phyloP scores from a whole-genome alignment of 257 asterid genomes.

The Solanum neorickii region DNA sequence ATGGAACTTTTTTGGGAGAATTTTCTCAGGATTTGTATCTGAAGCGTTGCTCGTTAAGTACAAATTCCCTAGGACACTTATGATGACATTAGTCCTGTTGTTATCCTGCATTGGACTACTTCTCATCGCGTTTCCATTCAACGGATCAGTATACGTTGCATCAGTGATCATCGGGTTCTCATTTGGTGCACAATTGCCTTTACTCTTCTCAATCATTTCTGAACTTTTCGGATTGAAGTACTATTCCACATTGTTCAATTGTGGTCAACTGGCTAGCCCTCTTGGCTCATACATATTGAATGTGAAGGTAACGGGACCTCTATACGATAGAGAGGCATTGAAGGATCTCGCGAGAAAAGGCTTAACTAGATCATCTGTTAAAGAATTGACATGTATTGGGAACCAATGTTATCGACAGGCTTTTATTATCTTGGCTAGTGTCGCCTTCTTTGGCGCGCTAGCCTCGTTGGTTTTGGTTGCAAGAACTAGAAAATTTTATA shows the following conservation, averaged over 20 bases:
- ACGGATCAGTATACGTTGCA: constrained; percentile 52
- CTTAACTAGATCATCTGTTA: constrained; percentile 33
- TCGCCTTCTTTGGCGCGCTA: constrained; percentile 50
- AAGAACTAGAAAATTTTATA: constrained; percentile 50
- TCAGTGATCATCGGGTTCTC: constrained; percentile 70
- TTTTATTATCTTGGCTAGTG: constrained; percentile 35
- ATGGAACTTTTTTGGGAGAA: constrained; percentile 77
- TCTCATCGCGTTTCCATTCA: constrained; percentile 55
- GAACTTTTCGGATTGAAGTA: constrained; percentile 66
- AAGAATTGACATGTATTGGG: constrained; percentile 55
- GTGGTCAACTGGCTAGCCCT: constrained; percentile 75
- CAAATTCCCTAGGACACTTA: constrained; percentile 57
- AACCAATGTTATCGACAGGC: constrained; percentile 36
- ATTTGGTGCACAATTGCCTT: constrained; percentile 63
- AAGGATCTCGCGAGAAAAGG: constrained; percentile 41
- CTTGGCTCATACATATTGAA: constrained; percentile 61
- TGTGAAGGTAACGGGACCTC: constrained; percentile 49
- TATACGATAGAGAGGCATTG: constrained; percentile 58
- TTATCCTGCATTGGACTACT: constrained; percentile 53
- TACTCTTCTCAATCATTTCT: constrained; percentile 48
- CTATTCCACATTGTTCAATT: constrained; percentile 62
- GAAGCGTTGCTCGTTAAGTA: constrained; percentile 35
- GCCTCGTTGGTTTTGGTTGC: constrained; percentile 44
- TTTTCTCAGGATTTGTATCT: constrained; percentile 63
- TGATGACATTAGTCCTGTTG: constrained; percentile 60